Base-by-base conservation (phyloP, 306 rosid genomes). In the Cyclanthera cordifolia region DNA sequence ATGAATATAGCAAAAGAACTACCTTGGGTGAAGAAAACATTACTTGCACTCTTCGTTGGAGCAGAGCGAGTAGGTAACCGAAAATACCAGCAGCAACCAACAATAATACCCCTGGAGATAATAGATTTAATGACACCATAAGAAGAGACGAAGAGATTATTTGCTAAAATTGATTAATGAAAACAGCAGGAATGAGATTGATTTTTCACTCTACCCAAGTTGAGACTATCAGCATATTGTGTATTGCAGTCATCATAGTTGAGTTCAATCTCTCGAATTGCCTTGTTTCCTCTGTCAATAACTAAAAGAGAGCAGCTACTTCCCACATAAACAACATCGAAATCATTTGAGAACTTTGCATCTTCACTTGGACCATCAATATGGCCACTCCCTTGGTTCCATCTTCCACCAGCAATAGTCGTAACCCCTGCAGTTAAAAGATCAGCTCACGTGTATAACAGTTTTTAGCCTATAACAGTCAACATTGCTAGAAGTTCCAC, bases 351-450 rank as follows among this genome's bases (percentile, higher is more conserved):
- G 56, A 93, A 93, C 64, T 85, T 93, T 19, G 99, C 97, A 66
- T 93, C 97, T 72, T 93, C 99, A 86, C 97, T 84, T 69, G 95
- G 91, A 79, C 96, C 99, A 82, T 93, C 99, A 72, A 93, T 86
- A 76, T 90, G 99, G 48, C 93, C 95, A 64, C 88, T 90, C 67
- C 85, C 74, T 73, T 75, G 88, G 55, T 86, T 86, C 86, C 97
- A 59, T 85, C 80, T 88, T 72, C 99, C 99, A 78, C 99, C 99
- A 67, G 99, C 99, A 82, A 93, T 93, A 5, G 99, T 93, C 14
- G 99, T 88, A 23, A 93, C 90, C 57, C 99, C 99, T 93, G 82
- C 57, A 53, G 55, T 69, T 19, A 50, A 63, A 34, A 34, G 41
- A 34, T 34, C 6, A 34, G 41, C 50, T 16, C 39, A 47, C n/a